Evolutionary conservation across 257 asterid species (phyloP), one percentile per base, ranked within the genome.

Genomic region (Striga asiatica): DNA sequence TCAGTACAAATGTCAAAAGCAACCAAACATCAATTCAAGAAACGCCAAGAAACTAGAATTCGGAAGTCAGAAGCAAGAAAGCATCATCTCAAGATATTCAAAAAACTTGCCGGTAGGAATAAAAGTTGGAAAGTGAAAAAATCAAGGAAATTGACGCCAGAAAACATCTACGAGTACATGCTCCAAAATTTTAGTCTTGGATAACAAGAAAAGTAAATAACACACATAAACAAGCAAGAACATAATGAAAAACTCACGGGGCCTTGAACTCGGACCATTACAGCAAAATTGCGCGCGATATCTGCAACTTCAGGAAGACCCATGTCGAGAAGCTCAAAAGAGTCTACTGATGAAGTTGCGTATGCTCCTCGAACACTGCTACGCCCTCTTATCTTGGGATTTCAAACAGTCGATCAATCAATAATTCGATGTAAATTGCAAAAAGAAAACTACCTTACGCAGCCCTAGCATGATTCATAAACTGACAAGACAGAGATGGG

Each of bases 241-340:
- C 6, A 18, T 27, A 60, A 39, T 43, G 21, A 3, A 47, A 22
- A 64, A 71, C 94, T 82, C 56, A 91, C 98, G 9, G 97, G 95
- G 76, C 98, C 98, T 79, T 87, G 95, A 73, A 84, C 84, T 78
- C 95, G 71, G 80, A 91, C 88, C 98, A 91, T 87, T 21, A 88
- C 93, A 37, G 97, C 75, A 56, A 84, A 87, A 50, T 74, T 78
- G 65, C 97, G 88, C 31, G 94, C 97, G 58, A 72, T 69, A 67
- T 80, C 94, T 50, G 81, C 95, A 60, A 80, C 82, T 66, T 81
- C 94, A 16, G 85, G 87, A 35, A 87, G 75, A 63, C 92, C 88
- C 96, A 82, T 88, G 39, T 45, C 64, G 73, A 54, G 24, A 35
- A 58, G 25, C 50, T 37, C 28, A 19, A 35, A 48, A 56, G 65